Percentiles rank a stretch among this genome's conserved stretches.
Evolutionary conservation across 75 land plant species (phyloP).

Genomic region (Adiantum capillusveneris): DNA sequence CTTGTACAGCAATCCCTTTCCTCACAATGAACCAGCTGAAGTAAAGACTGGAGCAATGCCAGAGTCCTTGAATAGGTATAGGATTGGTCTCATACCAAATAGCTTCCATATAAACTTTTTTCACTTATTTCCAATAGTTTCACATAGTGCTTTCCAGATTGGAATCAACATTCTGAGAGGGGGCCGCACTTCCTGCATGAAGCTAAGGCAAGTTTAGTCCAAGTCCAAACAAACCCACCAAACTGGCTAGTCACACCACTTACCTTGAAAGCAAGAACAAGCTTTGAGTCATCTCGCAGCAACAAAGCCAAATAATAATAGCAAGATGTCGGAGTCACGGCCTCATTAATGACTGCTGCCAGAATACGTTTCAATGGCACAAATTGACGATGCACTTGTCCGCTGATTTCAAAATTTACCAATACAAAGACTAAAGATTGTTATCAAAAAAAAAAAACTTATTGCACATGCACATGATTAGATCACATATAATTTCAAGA

Average conservation of each 20-base stretch:
- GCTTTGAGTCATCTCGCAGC: constrained; percentile 51
- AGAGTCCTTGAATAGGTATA: too few relatives aligned
- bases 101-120: too few relatives aligned
- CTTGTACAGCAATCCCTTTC: too few relatives aligned
- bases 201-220: neutral
- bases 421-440: too few relatives aligned
- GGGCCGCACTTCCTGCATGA: constrained; percentile 44
- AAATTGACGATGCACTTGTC: constrained; percentile 54
- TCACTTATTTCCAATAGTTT: constrained; percentile 14
- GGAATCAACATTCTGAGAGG: constrained; percentile 72
- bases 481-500: too few relatives aligned
- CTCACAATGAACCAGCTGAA: too few relatives aligned
- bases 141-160: constrained; percentile 69
- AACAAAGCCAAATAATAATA: constrained; percentile 76
- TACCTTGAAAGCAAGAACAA: constrained; percentile 70
- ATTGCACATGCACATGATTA: too few relatives aligned
- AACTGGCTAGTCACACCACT: neutral
- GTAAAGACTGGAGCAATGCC: too few relatives aligned
- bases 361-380: constrained; percentile 65
- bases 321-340: constrained; percentile 87
- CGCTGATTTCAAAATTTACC: constrained; percentile 36
- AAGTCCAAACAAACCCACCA: too few relatives aligned
- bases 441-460: too few relatives aligned
- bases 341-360: constrained; percentile 78
- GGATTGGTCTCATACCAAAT: too few relatives aligned